Conservation (phyloP, 2,329 filamentous ascomycete species). For the Trematosphaeria pertusa region DNA sequence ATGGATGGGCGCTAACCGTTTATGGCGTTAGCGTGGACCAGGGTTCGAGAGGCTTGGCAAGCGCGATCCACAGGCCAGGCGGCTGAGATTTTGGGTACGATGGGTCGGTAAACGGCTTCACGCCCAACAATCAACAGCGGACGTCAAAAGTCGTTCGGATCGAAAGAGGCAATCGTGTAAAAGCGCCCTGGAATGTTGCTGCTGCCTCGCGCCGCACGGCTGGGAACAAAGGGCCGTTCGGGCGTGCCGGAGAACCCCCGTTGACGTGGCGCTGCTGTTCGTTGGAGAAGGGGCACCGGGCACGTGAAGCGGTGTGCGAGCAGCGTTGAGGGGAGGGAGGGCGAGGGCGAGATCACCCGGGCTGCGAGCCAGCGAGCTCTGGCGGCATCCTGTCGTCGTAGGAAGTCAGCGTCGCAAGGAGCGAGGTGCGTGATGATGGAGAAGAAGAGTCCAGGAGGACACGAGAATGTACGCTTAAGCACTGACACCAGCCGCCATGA, state of each 20-base stretch:
- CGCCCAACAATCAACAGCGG: too few species aligned
- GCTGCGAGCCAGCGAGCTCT: constrained; percentile 22
- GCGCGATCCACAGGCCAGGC: too few species aligned
- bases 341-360: constrained; percentile 22
- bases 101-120: too few species aligned
- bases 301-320: constrained; percentile 28
- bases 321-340: constrained; percentile 3
- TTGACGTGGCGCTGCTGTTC: constrained; percentile 44
- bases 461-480: constrained; percentile 30
- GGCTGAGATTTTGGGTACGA: too few species aligned
- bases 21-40: too few species aligned
- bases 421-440: constrained; percentile 21
- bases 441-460: constrained; percentile 34
- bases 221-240: constrained; percentile 9
- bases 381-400: constrained; percentile 34
- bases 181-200: constrained; percentile 18
- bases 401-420: constrained; percentile 23
- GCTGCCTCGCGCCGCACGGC: constrained; percentile 7
- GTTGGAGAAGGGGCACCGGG: constrained; percentile 23
- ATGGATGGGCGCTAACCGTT: too few species aligned
- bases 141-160: not conserved
- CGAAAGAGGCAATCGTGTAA: constrained; percentile 3
- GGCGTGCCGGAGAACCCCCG: constrained; percentile 22
- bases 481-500: constrained; percentile 15
- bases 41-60: too few species aligned